These are phyloP conservation scores for Hygrocybe punicea DNA, from an alignment of 768 basidiomycete genomes.

Conservation along the genomic window DNA sequence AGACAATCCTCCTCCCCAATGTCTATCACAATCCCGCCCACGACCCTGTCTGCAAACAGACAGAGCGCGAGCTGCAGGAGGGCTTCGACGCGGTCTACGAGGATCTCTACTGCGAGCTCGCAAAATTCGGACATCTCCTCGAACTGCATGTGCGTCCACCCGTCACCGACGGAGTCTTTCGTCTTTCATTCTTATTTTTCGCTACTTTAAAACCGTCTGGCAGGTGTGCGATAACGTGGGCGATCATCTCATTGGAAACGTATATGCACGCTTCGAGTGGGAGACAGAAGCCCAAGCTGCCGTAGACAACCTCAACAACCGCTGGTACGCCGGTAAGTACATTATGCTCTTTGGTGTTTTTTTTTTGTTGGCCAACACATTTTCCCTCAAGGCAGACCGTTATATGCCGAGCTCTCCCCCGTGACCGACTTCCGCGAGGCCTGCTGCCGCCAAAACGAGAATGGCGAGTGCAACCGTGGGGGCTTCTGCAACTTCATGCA, in stretches of 20 bases:
- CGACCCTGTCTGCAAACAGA: slow-evolving; percentile 83
- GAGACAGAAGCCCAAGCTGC: slow-evolving; percentile 95
- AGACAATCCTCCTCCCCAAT: slow-evolving; percentile 93
- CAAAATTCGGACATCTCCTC: slow-evolving; percentile 92
- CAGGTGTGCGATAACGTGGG: slow-evolving; percentile 98
- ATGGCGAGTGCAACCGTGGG: slow-evolving; percentile 96
- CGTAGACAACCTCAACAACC: slow-evolving; percentile 88
- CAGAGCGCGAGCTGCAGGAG: slow-evolving; percentile 83
- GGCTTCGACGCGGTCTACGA: slow-evolving; percentile 94
- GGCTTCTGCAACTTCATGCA: slow-evolving; percentile 99
- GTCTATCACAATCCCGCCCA: slow-evolving; percentile 98
- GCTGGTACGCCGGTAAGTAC: slow-evolving; percentile 93
- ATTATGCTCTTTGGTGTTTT: neutral
- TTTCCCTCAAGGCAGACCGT: slow-evolving; percentile 71
- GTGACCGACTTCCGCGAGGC: slow-evolving; percentile 99
- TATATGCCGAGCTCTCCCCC: slow-evolving; percentile 96
- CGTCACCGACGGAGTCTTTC: neutral
- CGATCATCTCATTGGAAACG: slow-evolving; percentile 97
- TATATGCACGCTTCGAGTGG: slow-evolving; percentile 98
- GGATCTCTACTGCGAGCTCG: slow-evolving; percentile 90
- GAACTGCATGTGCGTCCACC: slow-evolving; percentile 79
- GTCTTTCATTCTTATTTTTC: neutral
- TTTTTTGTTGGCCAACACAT: neutral
- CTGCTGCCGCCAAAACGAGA: slow-evolving; percentile 97
- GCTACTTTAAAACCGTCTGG: neutral